Evolutionary conservation across 148 eudicot genomes (phyloP), one percentile per base, ranked within the genome.

Genomic region (Nepenthes mirabilis): DNA sequence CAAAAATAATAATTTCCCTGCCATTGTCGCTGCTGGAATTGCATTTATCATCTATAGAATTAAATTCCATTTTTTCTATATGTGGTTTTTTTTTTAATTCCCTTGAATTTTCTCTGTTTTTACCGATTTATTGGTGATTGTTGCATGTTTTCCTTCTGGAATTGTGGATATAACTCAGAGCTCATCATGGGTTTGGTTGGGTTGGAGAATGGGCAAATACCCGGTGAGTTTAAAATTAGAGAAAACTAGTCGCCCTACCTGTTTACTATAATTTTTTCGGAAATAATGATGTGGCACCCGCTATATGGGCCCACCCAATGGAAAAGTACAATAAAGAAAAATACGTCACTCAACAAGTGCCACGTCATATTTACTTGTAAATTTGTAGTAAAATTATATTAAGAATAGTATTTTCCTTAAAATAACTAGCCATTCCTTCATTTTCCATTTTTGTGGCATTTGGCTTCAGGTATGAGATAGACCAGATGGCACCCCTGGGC

Each of bases 191-290:
- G 55, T 84, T 84, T 43, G 90, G 87, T 36, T 84, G 90, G 90
- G 90, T 84, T 59, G 90, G 86, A 60, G 90, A 84, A 77, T 82
- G 90, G 90, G 90, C 90, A 68, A 81, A 79, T 68, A 74, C 84
- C 0, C 79, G 87, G 90, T 84, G 37, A 68, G 76, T 55, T 51
- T 57, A 9, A 35, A 34, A 43, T 68, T 36, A 9, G 11, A 10
- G 1, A 57, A 9, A 57, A 34, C 8, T 40, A 58, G 33, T 43
- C 48, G 3, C 47, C 37, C 47, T 58, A 56, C 13, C 8, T 32
- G 34, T 9, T 52, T 23, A 23, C 23, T 23, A 23, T 23, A 23
- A 23, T 23, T 23, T 23, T 23, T 23, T 23, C 23, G 23, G 0
- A 23, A 23, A 23, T 23, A 23, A 23, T 23, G 23, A 23, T 23